These are phyloP conservation scores for Thelephora terrestris DNA, from an alignment of 1,284 basidiomycete species.

Conservation along the genomic window DNA sequence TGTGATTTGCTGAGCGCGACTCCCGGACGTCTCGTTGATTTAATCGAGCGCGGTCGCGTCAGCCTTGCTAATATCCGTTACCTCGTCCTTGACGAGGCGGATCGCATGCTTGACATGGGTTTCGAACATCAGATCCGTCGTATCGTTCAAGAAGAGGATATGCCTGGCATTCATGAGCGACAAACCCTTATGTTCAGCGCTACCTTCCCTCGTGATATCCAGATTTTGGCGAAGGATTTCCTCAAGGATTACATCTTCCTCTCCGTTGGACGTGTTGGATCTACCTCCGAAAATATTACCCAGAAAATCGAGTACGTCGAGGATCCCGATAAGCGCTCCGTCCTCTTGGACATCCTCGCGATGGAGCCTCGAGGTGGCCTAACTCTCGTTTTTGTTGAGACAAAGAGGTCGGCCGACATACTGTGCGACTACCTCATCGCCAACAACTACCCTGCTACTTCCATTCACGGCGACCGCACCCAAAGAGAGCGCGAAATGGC, in stretches of 20 bases:
- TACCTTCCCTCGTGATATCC: conserved; percentile 98
- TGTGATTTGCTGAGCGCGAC: conserved; percentile 97
- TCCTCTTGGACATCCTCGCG: conserved; percentile 88
- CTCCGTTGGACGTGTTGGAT: conserved; percentile 96
- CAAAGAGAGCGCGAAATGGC: conserved; percentile 97
- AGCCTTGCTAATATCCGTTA: conserved; percentile 95
- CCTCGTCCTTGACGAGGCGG: conserved; percentile 97
- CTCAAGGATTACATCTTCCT: conserved; percentile 97
- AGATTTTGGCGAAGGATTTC: conserved; percentile 94
- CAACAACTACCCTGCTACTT: conserved; percentile 84
- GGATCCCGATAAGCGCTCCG: conserved; percentile 94
- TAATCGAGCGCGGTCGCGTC: conserved; percentile 97
- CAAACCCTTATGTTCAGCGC: conserved; percentile 99
- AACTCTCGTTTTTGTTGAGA: conserved; percentile 97
- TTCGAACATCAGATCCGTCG: conserved; percentile 99
- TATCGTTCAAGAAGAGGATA: conserved; percentile 97
- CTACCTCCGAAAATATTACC: conserved; percentile 98
- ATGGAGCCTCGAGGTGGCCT: conserved; percentile 71
- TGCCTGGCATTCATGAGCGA: conserved; percentile 87
- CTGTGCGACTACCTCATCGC: conserved; percentile 92
- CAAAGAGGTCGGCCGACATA: conserved; percentile 98
- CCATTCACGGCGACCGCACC: conserved; percentile 96
- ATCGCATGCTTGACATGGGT: conserved; percentile 99
- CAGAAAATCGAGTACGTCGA: conserved; percentile 99
- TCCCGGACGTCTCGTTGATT: conserved; percentile 96